Percentiles rank a stretch among this genome's conserved stretches.
phyloP scores from a whole-genome alignment of 192 early-diverging fungal species.

The Helicostylum pulchrum region DNA sequence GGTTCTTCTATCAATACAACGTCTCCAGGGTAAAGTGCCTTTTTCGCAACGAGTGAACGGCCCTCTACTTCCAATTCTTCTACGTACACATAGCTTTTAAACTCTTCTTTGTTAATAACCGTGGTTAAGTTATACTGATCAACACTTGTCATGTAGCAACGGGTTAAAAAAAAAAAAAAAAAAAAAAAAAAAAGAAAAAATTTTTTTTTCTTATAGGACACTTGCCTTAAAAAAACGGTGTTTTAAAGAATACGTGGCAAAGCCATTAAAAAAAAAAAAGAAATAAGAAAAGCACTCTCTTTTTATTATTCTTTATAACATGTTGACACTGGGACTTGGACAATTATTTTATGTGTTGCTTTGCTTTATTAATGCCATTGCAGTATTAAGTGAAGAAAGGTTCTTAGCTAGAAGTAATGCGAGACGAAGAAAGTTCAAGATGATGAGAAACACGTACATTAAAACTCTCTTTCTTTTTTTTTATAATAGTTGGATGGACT shows the following conservation, averaged over 20 bases:
- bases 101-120: constrained; percentile 25
- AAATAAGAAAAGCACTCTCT: too few relatives aligned
- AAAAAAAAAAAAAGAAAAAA: background rate
- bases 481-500: constrained; percentile 37
- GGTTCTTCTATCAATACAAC: constrained; percentile 32
- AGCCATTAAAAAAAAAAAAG: too few relatives aligned
- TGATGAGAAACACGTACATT: background rate
- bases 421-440: too few relatives aligned
- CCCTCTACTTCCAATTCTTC: constrained; percentile 22
- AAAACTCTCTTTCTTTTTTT: constrained; percentile 1
- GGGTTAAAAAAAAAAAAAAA: background rate
- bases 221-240: too few relatives aligned
- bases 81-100: constrained; percentile 15
- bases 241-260: too few relatives aligned
- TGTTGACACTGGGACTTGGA: constrained; percentile 63
- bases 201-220: background rate
- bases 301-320: background rate
- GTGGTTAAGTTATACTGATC: constrained; percentile 25
- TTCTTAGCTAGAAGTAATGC: constrained; percentile 82
- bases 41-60: constrained; percentile 27
- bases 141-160: constrained; percentile 3
- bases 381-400: constrained; percentile 88
- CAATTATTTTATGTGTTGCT: constrained; percentile 76
- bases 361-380: constrained; percentile 85
- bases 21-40: constrained; percentile 14